phyloP scores from a whole-genome alignment of 2,329 filamentous ascomycete species.

The Tolypocladium amazonense region DNA sequence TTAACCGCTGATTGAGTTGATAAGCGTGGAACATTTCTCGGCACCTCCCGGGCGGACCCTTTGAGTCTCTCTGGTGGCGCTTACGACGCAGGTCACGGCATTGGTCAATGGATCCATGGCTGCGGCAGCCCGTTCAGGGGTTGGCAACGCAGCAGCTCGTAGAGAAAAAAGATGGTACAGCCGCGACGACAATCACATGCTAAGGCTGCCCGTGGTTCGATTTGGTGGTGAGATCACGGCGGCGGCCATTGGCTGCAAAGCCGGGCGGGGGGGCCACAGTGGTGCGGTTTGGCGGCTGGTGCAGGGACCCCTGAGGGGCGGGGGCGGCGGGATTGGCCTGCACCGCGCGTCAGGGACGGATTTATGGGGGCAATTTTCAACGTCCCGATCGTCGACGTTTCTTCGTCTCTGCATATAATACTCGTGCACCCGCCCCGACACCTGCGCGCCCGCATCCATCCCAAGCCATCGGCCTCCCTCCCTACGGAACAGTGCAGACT shows the following conservation, averaged over 20 bases:
- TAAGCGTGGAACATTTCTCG: not conserved
- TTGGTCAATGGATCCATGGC: not conserved
- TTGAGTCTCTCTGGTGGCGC: not conserved
- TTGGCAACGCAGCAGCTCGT: not conserved
- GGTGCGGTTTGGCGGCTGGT: not conserved
- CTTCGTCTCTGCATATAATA: not conserved
- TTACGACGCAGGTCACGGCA: not conserved
- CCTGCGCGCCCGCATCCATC: not conserved
- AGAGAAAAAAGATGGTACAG: too few relatives aligned
- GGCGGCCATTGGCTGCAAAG: not conserved
- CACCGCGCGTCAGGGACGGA: not conserved
- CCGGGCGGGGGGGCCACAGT: not conserved
- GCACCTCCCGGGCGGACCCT: not conserved
- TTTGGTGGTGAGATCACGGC: slow-evolving; percentile 2
- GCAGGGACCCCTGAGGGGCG: not conserved
- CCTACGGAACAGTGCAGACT: not conserved
- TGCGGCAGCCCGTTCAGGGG: not conserved
- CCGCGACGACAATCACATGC: not conserved
- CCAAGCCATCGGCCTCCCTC: not conserved
- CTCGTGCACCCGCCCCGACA: not conserved
- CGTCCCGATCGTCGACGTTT: not conserved
- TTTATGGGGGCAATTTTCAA: not conserved
- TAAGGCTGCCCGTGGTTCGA: not conserved
- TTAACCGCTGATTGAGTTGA: not conserved
- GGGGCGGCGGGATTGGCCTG: not conserved